Base-by-base conservation (phyloP, 179 eudicot genomes). In the Patellifolia procumbens region DNA sequence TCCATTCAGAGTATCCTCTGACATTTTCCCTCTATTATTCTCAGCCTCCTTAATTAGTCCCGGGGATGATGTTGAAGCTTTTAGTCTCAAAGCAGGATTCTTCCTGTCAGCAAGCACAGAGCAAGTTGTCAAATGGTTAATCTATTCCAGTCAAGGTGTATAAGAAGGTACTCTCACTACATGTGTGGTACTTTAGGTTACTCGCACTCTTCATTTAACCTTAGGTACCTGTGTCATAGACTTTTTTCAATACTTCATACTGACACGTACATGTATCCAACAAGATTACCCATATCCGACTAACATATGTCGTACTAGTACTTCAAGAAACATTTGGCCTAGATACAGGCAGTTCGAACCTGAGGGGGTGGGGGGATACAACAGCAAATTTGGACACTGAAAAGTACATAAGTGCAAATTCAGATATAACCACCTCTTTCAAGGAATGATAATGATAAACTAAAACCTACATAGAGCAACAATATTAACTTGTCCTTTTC, bases 81-180 rank as follows among this genome's bases (percentile, higher is more conserved):
- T 86, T 77, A 91, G 74, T 80, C 78, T 86, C 80, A 88, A 70
- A 68, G 86, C 68, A n/a, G 86, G 81, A 81, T 49, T 80, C 29
- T 58, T 78, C 85, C 96, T 89, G 87, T 37, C 52, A 81, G 71
- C 17, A 34, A 83, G 45, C 37, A 81, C 24, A 75, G 77, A 26
- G 35, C 59, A 68, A 56, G 68, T 67, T 74, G 37, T 17, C 5
- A 46, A 17, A 49, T 29, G 52, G 22, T 7, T 20, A 45, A 16
- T 7, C 34, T 49, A 6, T 3, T 48, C 32, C 39, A 63, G 39
- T 16, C 39, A 59, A 34, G 48, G 20, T 56, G 31, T 10, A 61
- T 16, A 22, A 3, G 12, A 65, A 66, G 49, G 17, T n/a, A 11
- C 31, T 39, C 70, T 3, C 43, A 39, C 11, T 39, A 39, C 45